Conservation (phyloP, 2,329 filamentous ascomycete genomes). For the Podosphaera aphanis region DNA sequence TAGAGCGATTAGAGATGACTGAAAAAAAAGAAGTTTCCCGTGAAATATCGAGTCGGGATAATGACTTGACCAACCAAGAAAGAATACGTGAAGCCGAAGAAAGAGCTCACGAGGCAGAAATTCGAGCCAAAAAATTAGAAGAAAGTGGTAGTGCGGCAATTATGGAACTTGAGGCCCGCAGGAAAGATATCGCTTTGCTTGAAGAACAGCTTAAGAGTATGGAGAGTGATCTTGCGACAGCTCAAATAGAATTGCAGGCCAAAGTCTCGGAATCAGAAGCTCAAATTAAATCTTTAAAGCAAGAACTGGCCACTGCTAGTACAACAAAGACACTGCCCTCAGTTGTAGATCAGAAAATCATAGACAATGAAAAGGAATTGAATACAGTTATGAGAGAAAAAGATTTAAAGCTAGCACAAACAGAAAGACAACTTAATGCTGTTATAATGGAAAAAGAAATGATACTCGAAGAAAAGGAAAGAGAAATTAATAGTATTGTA, state of each 20-base stretch:
- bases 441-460: no score
- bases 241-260: conserved; percentile 12
- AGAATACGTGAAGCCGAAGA: not conserved
- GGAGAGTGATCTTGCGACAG: conserved; percentile 11
- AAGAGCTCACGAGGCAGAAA: not conserved
- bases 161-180: conserved; percentile 10
- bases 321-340: conserved; percentile 5
- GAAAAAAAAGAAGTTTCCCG: not conserved
- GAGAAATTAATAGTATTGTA: no score
- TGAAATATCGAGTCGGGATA: no score
- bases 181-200: conserved; percentile 13
- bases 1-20: conserved; percentile 15
- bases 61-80: not conserved
- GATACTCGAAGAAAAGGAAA: no score
- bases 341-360: conserved; percentile 5
- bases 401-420: not conserved
- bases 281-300: conserved; percentile 9
- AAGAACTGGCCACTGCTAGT: conserved; percentile 9
- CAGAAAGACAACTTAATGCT: conserved; percentile 7
- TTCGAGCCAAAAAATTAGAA: not conserved
- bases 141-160: not conserved
- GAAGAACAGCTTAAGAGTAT: conserved; percentile 15
- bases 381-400: not conserved
- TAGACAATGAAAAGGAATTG: conserved; percentile 8
- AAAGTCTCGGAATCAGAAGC: conserved; percentile 12